phyloP scores from a whole-genome alignment of 1,284 basidiomycete genomes.

The Microbotryum silenes-acaulis region DNA sequence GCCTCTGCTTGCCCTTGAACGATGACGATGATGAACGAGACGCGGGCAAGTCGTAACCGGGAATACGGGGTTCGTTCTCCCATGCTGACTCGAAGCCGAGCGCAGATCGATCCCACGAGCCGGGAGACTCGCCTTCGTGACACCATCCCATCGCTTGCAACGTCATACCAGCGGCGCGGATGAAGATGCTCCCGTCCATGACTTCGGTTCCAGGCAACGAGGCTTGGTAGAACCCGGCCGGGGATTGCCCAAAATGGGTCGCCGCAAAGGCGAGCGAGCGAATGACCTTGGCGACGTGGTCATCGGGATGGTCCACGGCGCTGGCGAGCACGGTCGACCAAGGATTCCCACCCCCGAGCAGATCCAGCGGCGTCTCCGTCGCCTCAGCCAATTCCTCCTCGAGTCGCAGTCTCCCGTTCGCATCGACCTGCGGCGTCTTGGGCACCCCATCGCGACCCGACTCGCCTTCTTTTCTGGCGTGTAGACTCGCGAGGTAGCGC shows the following conservation, averaged over 20 bases:
- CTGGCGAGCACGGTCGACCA: slow-evolving; percentile 22
- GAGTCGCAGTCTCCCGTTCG: neutral
- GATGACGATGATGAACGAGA: too few relatives aligned
- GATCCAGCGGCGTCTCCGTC: too few relatives aligned
- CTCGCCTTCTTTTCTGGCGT: neutral
- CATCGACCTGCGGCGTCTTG: slow-evolving; percentile 1
- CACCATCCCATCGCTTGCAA: slow-evolving; percentile 19
- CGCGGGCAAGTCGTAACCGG: neutral
- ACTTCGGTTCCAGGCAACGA: slow-evolving; percentile 26
- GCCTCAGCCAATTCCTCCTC: neutral
- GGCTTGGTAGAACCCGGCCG: slow-evolving; percentile 26
- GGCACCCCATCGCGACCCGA: neutral
- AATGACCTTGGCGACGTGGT: slow-evolving; percentile 34
- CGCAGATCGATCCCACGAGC: slow-evolving; percentile 30
- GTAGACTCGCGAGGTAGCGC: neutral
- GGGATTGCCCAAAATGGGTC: slow-evolving; percentile 28
- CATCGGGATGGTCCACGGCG: slow-evolving; percentile 33
- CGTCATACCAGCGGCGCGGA: slow-evolving; percentile 23
- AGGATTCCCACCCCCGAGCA: slow-evolving; percentile 7
- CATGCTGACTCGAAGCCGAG: slow-evolving; percentile 33
- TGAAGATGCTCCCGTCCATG: slow-evolving; percentile 34
- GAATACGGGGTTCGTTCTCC: slow-evolving; percentile 7
- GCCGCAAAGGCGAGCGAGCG: slow-evolving; percentile 34
- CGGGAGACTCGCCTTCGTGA: slow-evolving; percentile 27
- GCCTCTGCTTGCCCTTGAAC: too few relatives aligned